Evolutionary conservation across 352 stramenopile species (phyloP), one percentile per base, ranked within the genome.

Genomic region (Phytophthora boehmeriae): DNA sequence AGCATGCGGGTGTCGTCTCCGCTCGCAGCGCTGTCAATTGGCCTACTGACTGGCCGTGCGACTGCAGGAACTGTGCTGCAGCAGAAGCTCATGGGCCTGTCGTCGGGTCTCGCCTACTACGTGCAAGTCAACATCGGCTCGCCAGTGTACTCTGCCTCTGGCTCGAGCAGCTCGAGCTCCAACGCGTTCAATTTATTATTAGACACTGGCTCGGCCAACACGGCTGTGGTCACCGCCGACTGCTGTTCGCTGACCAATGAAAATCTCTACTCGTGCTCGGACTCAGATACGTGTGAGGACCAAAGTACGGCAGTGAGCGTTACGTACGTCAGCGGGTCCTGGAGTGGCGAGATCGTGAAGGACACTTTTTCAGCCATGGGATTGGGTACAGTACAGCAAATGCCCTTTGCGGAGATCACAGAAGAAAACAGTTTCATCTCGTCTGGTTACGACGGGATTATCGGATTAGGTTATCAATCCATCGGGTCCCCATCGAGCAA

Each of bases 191-290:
- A 83, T 48, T 54, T 95, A 32, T 55, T 95, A 27, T 17, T 95
- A 11, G 86, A 95, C 72, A 95, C 83, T 36, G 83, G 86, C 19
- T 93, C 83, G 19, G 80, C 83, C 34, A 95, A 95, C 66, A 90
- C 79, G 27, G 86, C 86, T 4, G 77, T 92, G 14, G 86, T 90
- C 51, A 90, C 86, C 17, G 76, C 80, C 6, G 74, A 89, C 42
- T 95, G 86, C 72, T 95, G 86, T 68, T 78, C 75, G 14, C 38
- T 75, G 32, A 81, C 82, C 0, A 89, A 82, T 54, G 63, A 84
- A 39, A 66, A 76, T 19, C 62, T 90, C 8, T 95, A 83, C 67
- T 90, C 76, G 28, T 95, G 86, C 53, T 46, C 80, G 9, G 63
- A 71, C 20, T 95, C 86, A 5, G 73, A 73, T 8, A 88, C 86